phyloP scores from a whole-genome alignment of 139 green algal genomes.

The Axilococcus clingmanii region DNA sequence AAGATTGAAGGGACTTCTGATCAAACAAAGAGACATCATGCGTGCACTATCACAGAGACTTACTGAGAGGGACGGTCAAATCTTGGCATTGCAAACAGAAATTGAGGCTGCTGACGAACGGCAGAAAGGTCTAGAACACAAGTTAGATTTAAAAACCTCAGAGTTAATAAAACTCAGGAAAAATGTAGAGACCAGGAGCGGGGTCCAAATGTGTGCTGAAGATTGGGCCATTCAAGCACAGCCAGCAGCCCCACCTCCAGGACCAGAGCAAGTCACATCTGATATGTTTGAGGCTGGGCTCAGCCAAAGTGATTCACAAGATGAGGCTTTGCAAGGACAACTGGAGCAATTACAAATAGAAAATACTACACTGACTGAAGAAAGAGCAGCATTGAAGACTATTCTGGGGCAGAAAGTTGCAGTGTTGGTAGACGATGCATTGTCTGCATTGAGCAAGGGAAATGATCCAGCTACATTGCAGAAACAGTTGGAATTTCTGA shows the following conservation, averaged over 20 bases:
- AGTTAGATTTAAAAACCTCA: slow-evolving; percentile 73
- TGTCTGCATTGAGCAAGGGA: neutral
- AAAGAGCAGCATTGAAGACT: neutral
- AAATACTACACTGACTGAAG: neutral
- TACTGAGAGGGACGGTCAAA: slow-evolving; percentile 86
- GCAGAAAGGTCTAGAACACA: slow-evolving; percentile 65
- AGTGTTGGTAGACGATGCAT: neutral
- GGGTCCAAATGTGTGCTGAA: neutral
- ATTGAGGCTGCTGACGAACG: slow-evolving; percentile 70
- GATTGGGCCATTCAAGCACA: neutral
- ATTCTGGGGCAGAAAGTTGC: slow-evolving; percentile 3
- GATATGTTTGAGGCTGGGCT: too few species aligned
- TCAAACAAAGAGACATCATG: slow-evolving; percentile 98
- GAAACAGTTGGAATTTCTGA: neutral
- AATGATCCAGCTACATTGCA: neutral
- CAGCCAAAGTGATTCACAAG: neutral
- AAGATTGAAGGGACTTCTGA: slow-evolving; percentile 81
- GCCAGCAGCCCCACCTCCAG: too few species aligned
- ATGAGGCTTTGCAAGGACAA: neutral
- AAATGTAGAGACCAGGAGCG: neutral
- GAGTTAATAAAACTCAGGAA: slow-evolving; percentile 71
- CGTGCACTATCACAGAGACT: slow-evolving; percentile 86
- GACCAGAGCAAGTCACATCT: too few species aligned
- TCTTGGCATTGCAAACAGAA: slow-evolving; percentile 79
- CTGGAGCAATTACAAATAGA: neutral